Conservation (phyloP, 352 stramenopile genomes). For the Hyaloperonospora arabidopsidis region DNA sequence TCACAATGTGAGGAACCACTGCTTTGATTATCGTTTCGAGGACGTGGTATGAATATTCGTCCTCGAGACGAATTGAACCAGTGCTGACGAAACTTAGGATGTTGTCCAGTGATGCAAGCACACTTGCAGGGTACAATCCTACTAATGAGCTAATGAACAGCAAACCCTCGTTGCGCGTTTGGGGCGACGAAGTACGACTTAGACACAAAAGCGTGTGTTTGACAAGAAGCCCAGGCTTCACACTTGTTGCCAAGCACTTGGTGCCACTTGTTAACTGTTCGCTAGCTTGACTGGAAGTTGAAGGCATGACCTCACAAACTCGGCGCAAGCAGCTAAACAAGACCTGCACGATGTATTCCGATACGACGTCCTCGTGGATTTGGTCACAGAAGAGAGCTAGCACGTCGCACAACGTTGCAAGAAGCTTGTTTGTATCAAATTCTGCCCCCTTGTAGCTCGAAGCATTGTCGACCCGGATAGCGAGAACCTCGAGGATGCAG, state of each 20-base stretch:
- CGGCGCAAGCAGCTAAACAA: slow-evolving; percentile 69
- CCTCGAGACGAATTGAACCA: slow-evolving; percentile 58
- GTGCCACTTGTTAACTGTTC: slow-evolving; percentile 15
- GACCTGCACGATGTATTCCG: slow-evolving; percentile 77
- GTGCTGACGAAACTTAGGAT: slow-evolving; percentile 61
- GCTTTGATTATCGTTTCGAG: slow-evolving; percentile 80
- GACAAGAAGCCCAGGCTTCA: slow-evolving; percentile 64
- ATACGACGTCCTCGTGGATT: slow-evolving; percentile 45
- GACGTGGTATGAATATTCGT: slow-evolving; percentile 84
- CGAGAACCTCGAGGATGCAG: slow-evolving; percentile 71
- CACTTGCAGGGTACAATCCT: slow-evolving; percentile 59
- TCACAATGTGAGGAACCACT: slow-evolving; percentile 71
- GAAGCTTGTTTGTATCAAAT: slow-evolving; percentile 30
- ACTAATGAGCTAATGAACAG: slow-evolving; percentile 78
- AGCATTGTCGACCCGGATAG: slow-evolving; percentile 51
- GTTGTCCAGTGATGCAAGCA: slow-evolving; percentile 69
- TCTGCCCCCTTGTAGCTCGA: slow-evolving; percentile 24
- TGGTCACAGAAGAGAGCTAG: slow-evolving; percentile 49
- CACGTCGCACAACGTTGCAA: slow-evolving; percentile 51
- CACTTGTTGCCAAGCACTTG: slow-evolving; percentile 8
- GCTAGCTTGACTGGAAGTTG: slow-evolving; percentile 9
- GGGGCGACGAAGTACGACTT: slow-evolving; percentile 49
- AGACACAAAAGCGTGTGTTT: slow-evolving; percentile 72
- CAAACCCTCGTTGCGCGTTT: slow-evolving; percentile 76
- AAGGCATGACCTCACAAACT: slow-evolving; percentile 40